Percentiles rank a stretch among this genome's conserved stretches.
These are phyloP conservation scores for Venturia pyrina DNA, from an alignment of 2,329 filamentous ascomycete species.

Conservation along the genomic window DNA sequence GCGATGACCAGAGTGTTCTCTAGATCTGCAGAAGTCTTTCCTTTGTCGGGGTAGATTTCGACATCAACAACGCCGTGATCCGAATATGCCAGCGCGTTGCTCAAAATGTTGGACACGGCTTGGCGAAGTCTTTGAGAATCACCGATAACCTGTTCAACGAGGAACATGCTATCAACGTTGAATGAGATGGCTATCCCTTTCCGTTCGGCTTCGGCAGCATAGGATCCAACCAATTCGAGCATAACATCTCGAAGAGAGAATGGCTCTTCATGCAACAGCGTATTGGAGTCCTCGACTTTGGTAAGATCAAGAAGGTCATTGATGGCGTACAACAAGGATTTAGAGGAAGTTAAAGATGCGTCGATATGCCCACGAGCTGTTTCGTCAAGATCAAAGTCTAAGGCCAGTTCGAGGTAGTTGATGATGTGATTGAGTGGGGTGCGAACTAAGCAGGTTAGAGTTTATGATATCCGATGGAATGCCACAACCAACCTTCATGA, in stretches of 20 bases:
- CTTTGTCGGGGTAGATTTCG: background rate
- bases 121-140: conserved; percentile 1
- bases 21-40: background rate
- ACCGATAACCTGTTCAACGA: background rate
- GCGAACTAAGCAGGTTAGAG: background rate
- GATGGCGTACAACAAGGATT: conserved; percentile 4
- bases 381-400: background rate
- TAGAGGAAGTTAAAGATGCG: background rate
- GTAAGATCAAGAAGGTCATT: conserved; percentile 1
- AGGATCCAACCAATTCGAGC: background rate
- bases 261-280: background rate
- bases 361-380: background rate
- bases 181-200: background rate
- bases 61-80: background rate
- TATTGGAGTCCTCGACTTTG: background rate
- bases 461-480: background rate
- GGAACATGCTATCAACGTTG: background rate
- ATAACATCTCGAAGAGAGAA: background rate
- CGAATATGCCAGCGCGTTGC: background rate
- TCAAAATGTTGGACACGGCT: background rate
- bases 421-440: conserved; percentile 5
- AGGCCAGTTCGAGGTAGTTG: background rate
- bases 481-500: background rate
- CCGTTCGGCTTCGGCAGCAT: background rate
- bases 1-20: background rate